Evolutionary conservation across 805 yeast species (phyloP).

Genomic region (Metschnikowia colocasiae): DNA sequence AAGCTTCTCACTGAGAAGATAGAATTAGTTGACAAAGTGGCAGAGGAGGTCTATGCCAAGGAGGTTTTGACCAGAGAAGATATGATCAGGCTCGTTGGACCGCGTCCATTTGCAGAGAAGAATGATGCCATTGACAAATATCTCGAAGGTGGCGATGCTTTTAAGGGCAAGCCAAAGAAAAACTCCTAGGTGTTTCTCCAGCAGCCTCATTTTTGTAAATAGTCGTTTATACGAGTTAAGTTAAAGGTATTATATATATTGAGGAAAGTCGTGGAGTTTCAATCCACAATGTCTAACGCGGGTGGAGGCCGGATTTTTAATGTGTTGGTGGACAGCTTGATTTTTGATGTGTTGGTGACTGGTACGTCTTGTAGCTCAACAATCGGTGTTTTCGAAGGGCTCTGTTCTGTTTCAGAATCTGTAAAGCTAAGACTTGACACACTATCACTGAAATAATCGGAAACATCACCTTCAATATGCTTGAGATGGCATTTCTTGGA

Average conservation of each 20-base stretch:
- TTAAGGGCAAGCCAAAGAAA: slow-evolving; percentile 30
- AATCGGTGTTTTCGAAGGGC: neutral
- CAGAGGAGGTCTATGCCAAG: slow-evolving; percentile 64
- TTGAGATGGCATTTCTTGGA: neutral
- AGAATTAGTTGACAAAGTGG: slow-evolving; percentile 63
- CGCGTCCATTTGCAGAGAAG: slow-evolving; percentile 72
- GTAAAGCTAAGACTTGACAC: slow-evolving; percentile 8
- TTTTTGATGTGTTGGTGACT: neutral
- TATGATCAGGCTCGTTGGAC: slow-evolving; percentile 71
- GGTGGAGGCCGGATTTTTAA: slow-evolving; percentile 1
- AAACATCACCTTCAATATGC: slow-evolving; percentile 1
- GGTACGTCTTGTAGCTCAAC: neutral
- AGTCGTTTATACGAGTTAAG: neutral
- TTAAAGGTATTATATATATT: neutral
- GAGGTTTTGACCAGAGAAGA: slow-evolving; percentile 82
- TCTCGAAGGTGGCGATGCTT: slow-evolving; percentile 49
- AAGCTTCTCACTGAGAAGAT: slow-evolving; percentile 57
- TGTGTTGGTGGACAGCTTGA: neutral
- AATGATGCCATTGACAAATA: slow-evolving; percentile 91
- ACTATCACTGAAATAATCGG: slow-evolving; percentile 12
- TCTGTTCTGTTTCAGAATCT: slow-evolving; percentile 4
- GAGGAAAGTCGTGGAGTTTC: neutral
- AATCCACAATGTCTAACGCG: slow-evolving; percentile 2
- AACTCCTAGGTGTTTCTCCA: neutral
- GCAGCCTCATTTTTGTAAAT: neutral